These are phyloP conservation scores for Przewalskia tangutica DNA, from an alignment of 257 asterid species.

Conservation along the genomic window DNA sequence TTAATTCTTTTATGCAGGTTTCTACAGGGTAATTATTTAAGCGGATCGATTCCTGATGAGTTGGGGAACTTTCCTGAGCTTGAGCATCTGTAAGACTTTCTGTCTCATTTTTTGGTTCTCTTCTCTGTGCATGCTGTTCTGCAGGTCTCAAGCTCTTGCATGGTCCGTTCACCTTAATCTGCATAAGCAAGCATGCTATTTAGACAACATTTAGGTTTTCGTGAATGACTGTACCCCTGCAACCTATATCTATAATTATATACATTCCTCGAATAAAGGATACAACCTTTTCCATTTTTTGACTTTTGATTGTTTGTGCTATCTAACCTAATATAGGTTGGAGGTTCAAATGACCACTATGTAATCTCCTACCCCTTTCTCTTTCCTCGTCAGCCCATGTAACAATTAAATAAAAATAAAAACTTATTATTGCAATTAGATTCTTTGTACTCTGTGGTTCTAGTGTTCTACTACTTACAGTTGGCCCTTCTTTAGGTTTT, in stretches of 20 bases:
- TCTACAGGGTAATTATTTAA: constrained; percentile 91
- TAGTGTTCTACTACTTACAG: background rate
- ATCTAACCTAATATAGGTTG: background rate
- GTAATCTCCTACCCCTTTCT: background rate
- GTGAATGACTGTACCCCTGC: background rate
- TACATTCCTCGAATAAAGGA: background rate
- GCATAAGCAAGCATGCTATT: background rate
- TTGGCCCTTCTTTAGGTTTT: background rate
- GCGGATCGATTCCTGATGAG: constrained; percentile 76
- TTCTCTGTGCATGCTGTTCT: background rate
- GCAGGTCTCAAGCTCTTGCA: background rate
- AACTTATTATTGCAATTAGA: background rate
- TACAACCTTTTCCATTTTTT: background rate
- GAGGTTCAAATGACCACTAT: background rate
- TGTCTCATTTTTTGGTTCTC: background rate
- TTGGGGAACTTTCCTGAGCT: constrained; percentile 77
- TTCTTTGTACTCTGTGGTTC: background rate
- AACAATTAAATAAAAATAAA: background rate
- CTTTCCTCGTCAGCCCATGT: background rate
- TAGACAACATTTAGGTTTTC: background rate
- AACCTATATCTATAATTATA: background rate
- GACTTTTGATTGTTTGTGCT: background rate
- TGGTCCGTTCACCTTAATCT: background rate
- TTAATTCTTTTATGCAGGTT: constrained; percentile 39
- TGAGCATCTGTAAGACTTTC: constrained; percentile 54